Base-by-base conservation (phyloP, 192 early-diverging fungal species). In the Coemansia erecta region DNA sequence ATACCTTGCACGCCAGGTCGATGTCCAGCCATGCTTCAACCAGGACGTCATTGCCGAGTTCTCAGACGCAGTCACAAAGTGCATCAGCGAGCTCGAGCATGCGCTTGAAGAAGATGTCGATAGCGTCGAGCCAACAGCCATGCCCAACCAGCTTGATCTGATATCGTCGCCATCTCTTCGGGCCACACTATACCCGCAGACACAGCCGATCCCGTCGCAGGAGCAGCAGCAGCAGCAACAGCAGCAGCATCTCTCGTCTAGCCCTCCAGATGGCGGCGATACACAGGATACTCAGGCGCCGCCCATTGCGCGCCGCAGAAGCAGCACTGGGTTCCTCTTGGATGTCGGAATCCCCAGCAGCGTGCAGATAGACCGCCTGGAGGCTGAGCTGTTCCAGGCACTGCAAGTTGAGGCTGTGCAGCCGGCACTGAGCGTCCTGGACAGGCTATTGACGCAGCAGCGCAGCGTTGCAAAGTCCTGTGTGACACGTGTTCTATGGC, bases 1-100 rank as follows among this genome's bases (percentile, higher is more conserved):
- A 33, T 99, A 98, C 63, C 85, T 99, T 10, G 89, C 93, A 2
- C 88, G 97, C 11, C 97, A 99, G 70, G 87, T 99, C 35, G 97
- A 99, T 53, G 90, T 98, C 17, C 95, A 97, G 70, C 97, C 95
- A 2, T 94, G 92, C 70, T 99, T 99, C 73, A 98, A 98, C 74
- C 89, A 87, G 56, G 92, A 95, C 33, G 84, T 94, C 21, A 84
- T 99, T 53, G 84, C 92, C 15, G 92, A 96, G 52, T 70, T 99
- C 23, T 88, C 90, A 1, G 97, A 99, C 58, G 85, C 84, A 35
- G 93, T 90, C 11, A 79, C 76, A 40, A 69, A 70, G 45, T 79
- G 76, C 60, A 81, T 97, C 23, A 82, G 88, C 22, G 95, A 94
- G 64, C 80, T 98, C 12, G 82, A 86, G 21, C 81, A 84, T 60